Base-by-base conservation (phyloP, 202 grass and related monocot genomes). In the Miscanthus sacchariflorus region DNA sequence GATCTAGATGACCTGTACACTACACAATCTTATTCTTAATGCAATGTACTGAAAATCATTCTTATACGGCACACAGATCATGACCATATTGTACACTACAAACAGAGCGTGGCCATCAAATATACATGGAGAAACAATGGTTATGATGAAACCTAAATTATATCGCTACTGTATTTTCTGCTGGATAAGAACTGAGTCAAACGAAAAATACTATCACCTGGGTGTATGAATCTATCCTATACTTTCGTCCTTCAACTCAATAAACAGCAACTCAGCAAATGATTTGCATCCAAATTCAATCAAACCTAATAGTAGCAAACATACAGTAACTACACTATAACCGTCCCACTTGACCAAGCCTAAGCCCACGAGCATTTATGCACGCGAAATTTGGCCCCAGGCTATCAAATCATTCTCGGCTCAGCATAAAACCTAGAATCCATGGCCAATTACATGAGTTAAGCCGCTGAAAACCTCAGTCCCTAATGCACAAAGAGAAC, bases 11-110 rank as follows among this genome's bases (percentile, higher is more conserved):
- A 14, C 19, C 15, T 78, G 30, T 42, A 70, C 25, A 70, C 17
- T 39, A 74, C 43, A 54, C 9, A 78, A 40, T 49, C 35, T 68
- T 85, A 65, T 85, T 77, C n/a, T 68, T 9, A 56, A 14, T 68
- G 73, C 38, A 50, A 50, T 21, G 9, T 10, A 21, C 25, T 77
- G 28, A 68, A 36, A 36, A 68, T 40, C 44, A 48, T 44, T 59
- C 17, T 14, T 17, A 24, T 45, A 68, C 10, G 27, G 56, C 25
- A 76, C 24, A 76, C 4, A 44, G 12, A 75, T 76, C 12, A 23
- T 18, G 27, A 84, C 70, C 38, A 63, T 19, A 74, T 40, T 36
- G 64, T 36, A 23, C 33, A 72, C 72, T 28, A 11, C 15, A 82
- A 73, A 71, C 6, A 21, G 9, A 28, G 49, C 14, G 27, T 79